Evolutionary conservation across 176 grass and related monocot genomes (phyloP).

Genomic region (Zea mays): DNA sequence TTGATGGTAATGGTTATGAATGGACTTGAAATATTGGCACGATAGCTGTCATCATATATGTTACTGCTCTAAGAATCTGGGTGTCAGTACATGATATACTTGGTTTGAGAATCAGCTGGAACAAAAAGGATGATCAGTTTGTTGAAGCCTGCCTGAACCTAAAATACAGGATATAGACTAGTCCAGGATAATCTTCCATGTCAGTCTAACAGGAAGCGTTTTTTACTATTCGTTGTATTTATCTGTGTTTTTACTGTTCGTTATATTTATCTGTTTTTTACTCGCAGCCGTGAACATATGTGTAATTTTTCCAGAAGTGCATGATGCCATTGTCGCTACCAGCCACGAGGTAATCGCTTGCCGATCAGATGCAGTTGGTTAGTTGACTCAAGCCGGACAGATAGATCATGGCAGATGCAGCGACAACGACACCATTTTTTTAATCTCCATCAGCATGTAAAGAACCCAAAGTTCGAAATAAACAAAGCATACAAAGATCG

Average conservation of each 20-base stretch:
- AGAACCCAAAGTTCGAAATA: not conserved
- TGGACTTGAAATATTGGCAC: constrained; percentile 17
- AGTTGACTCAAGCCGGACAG: not conserved
- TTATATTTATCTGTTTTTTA: not conserved
- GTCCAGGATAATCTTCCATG: not conserved
- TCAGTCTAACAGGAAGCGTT: not conserved
- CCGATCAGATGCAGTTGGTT: not conserved
- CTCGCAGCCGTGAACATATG: not conserved
- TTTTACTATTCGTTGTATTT: not conserved
- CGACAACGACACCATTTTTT: not conserved
- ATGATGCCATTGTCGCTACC: not conserved
- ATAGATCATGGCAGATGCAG: not conserved
- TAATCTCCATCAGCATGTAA: not conserved
- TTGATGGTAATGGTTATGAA: constrained; percentile 5
- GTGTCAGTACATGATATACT: not conserved
- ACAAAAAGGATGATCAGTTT: not conserved
- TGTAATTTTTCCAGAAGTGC: not conserved
- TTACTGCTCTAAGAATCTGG: not conserved
- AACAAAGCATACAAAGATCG: not conserved
- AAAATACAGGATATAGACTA: not conserved
- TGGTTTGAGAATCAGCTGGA: constrained; percentile 4
- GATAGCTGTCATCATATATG: not conserved
- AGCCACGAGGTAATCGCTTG: not conserved
- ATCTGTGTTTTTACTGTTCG: no score
- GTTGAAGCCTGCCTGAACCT: not conserved